Conservation (phyloP, 2,329 filamentous ascomycete species). For the Gremmenia infestans region DNA sequence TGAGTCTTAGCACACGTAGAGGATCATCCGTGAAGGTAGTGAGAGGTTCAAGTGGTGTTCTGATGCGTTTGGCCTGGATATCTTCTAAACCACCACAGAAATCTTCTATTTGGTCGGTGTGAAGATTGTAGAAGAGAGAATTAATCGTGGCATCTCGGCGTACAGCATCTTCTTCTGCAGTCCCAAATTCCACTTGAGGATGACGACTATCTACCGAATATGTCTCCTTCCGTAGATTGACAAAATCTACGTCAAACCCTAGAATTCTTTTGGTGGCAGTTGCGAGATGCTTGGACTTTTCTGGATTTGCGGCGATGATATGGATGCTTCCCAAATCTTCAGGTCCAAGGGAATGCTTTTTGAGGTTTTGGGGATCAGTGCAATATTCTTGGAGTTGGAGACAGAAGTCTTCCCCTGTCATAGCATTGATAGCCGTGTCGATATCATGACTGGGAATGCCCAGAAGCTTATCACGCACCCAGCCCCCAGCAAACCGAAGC, state of each 20-base stretch:
- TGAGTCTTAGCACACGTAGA: conserved; percentile 75
- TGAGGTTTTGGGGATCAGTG: conserved; percentile 51
- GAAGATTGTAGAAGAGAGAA: conserved; percentile 91
- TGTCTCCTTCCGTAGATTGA: conserved; percentile 88
- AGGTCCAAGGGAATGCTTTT: conserved; percentile 53
- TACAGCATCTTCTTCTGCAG: conserved; percentile 81
- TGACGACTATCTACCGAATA: conserved; percentile 87
- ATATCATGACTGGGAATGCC: conserved; percentile 72
- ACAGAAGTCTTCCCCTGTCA: conserved; percentile 78
- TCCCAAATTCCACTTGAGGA: conserved; percentile 90
- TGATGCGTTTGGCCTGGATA: conserved; percentile 66
- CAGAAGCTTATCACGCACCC: conserved; percentile 81
- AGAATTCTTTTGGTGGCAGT: conserved; percentile 84
- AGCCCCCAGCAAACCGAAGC: conserved; percentile 78
- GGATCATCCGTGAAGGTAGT: conserved; percentile 96
- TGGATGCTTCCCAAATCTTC: conserved; percentile 71
- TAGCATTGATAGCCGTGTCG: conserved; percentile 77
- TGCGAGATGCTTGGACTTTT: conserved; percentile 94
- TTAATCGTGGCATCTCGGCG: conserved; percentile 92
- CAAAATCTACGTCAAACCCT: conserved; percentile 85
- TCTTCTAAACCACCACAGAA: conserved; percentile 76
- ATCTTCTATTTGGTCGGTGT: conserved; percentile 75
- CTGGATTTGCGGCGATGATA: conserved; percentile 86
- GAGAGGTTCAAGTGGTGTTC: conserved; percentile 80
- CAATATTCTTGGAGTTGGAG: conserved; percentile 64